A percentile compares a stretch with the other conserved stretches of the same genome.
phyloP scores from a whole-genome alignment of 345 rosid genomes.

The Cardamine chenopodiifolia region DNA sequence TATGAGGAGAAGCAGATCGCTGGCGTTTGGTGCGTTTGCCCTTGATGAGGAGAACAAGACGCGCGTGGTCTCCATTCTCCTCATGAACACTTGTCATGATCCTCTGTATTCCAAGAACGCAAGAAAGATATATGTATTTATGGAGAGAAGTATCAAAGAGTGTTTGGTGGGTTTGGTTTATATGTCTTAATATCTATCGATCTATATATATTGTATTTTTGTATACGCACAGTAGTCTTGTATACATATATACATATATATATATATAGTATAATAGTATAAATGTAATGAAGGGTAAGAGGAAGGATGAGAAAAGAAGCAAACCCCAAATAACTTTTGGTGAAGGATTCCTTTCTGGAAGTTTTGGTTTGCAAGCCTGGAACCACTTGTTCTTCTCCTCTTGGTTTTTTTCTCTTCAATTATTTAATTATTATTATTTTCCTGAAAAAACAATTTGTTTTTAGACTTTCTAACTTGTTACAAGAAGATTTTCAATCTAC shows the following conservation, averaged over 20 bases:
- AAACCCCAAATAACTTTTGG: conserved; percentile 46
- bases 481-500: conserved; percentile 10
- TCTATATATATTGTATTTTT: conserved; percentile 40
- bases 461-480: not conserved
- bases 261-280: conserved; percentile 12
- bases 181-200: conserved; percentile 28
- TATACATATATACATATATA: conserved; percentile 31
- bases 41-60: conserved; percentile 50
- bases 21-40: conserved; percentile 81
- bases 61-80: conserved; percentile 28
- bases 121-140: conserved; percentile 30
- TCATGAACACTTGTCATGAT: conserved; percentile 47
- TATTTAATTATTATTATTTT: not conserved
- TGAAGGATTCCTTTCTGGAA: conserved; percentile 51
- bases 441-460: not conserved
- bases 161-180: conserved; percentile 42
- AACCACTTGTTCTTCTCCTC: conserved; percentile 43
- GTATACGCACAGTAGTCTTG: conserved; percentile 47
- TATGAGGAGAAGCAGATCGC: conserved; percentile 53
- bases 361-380: conserved; percentile 53
- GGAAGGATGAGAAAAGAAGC: conserved; percentile 46
- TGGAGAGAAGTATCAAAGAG: conserved; percentile 35
- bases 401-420: conserved; percentile 21
- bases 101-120: conserved; percentile 28
- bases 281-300: conserved; percentile 30